These are phyloP conservation scores for Coemansia sp. DNA, from an alignment of 192 early-diverging fungal genomes.

Conservation along the genomic window DNA sequence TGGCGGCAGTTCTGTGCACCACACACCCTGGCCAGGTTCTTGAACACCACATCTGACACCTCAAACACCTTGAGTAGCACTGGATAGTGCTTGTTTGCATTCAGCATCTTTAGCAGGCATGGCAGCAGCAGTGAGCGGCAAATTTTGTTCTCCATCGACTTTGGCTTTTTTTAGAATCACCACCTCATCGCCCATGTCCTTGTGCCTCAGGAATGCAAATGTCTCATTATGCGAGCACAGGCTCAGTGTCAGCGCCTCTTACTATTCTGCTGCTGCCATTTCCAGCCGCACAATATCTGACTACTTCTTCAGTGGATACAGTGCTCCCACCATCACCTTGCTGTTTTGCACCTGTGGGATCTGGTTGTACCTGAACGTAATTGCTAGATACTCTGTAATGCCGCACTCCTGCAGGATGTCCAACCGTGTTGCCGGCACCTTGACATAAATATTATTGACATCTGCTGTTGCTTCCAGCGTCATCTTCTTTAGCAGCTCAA, in stretches of 20 bases:
- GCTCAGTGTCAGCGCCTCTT: conserved; percentile 90
- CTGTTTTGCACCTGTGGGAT: conserved; percentile 77
- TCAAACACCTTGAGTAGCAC: conserved; percentile 95
- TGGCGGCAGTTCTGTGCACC: conserved; percentile 85
- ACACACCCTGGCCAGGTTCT: conserved; percentile 78
- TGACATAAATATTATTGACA: conserved; percentile 60
- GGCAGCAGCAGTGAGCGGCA: conserved; percentile 90
- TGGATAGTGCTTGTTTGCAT: conserved; percentile 81
- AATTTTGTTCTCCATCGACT: conserved; percentile 88
- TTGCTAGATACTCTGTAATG: conserved; percentile 96
- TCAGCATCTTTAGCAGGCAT: conserved; percentile 90
- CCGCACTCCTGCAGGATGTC: conserved; percentile 97
- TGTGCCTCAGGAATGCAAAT: conserved; percentile 80
- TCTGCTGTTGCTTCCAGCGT: conserved; percentile 66
- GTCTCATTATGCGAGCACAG: conserved; percentile 99
- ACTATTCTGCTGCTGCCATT: conserved; percentile 87
- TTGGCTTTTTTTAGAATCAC: conserved; percentile 90
- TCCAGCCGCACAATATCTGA: conserved; percentile 82
- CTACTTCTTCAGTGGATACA: conserved; percentile 92
- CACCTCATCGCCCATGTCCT: conserved; percentile 76
- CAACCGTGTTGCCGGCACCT: conserved; percentile 84
- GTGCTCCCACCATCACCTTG: conserved; percentile 79
- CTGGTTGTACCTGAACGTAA: conserved; percentile 96
- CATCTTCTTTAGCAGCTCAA: conserved; percentile 81
- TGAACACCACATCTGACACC: conserved; percentile 90